Base-by-base conservation (phyloP, 345 rosid species). In the Gossypium ekmanianum region DNA sequence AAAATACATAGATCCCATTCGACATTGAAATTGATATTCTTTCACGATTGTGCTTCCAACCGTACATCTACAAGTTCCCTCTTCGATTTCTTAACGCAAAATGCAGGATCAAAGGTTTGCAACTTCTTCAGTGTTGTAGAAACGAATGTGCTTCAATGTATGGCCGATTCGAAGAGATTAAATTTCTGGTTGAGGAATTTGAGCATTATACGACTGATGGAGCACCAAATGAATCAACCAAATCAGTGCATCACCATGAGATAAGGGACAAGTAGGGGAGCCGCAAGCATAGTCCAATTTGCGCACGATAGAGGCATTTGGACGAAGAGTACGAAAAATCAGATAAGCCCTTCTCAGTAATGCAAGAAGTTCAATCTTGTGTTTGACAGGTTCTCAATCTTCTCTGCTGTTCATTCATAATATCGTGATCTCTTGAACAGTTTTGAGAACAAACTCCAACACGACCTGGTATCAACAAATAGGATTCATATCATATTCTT, bases 1-100 rank as follows among this genome's bases (percentile, higher is more conserved):
- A 97, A 50, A 93, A 93, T 81, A 95, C 93, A 76, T 85, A 95
- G 81, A 93, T 95, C 82, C 91, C 90, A 0, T 95, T 95, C 11
- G 94, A 90, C 56, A 59, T 85, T 55, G 91, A 89, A 62, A 87
- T 58, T 0, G 98, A 93, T 67, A 90, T 71, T 90, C 41, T 93
- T 94, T 68, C 82, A 80, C 76, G 87, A 83, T 74, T 91, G 94
- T 81, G 86, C 83, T 39, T 87, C 97, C 13, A 86, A 84, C 66
- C 77, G 88, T 2, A 90, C 97, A 10, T 95, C 97, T 2, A 91
- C 81, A 43, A 96, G 87, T 24, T 90, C 95, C 43, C 79, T 79
- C 1, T 71, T 83, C 62, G 90, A 86, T 10, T 91, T 80, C 67
- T 74, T 89, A 61, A 78, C 82, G 22, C 78, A 80, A 50, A 83